A percentile compares a stretch with the other conserved stretches of the same genome.
Evolutionary conservation across 441 rosid genomes (phyloP).

Genomic region (Corymbia citriodora): DNA sequence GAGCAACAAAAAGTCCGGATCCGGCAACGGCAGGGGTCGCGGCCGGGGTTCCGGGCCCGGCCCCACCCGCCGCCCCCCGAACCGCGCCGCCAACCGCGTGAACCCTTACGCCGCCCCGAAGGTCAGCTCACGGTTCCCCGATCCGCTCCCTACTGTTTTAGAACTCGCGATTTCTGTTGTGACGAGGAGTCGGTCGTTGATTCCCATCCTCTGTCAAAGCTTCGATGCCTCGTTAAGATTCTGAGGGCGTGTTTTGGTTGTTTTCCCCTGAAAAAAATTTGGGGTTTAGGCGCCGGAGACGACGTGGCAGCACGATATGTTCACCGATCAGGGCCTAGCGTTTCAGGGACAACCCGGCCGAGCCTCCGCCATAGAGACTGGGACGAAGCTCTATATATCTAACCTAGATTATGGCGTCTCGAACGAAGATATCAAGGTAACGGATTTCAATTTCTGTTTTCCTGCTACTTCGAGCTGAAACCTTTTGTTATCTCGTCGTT

Average conservation of each 20-base stretch:
- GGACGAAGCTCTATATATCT: constrained; percentile 7
- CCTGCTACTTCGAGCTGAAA: not conserved
- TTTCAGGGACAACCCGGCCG: not conserved
- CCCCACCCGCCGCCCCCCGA: constrained; percentile 2
- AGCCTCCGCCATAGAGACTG: constrained; percentile 1
- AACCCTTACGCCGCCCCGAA: constrained; percentile 2
- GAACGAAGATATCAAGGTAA: constrained; percentile 10
- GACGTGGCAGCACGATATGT: not conserved
- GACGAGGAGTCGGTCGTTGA: not conserved
- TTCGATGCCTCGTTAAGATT: not conserved
- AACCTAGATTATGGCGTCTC: constrained; percentile 12
- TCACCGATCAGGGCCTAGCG: not conserved
- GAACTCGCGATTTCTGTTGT: not conserved
- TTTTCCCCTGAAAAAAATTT: not conserved
- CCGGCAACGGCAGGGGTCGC: not conserved
- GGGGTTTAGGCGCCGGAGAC: constrained; percentile 4
- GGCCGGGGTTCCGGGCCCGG: constrained; percentile 2
- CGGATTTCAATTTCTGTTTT: not conserved
- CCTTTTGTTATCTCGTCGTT: not conserved
- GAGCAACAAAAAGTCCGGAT: constrained; percentile 4
- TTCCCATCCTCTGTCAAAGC: not conserved
- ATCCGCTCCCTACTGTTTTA: not conserved
- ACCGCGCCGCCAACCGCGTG: not conserved
- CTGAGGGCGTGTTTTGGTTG: not conserved
- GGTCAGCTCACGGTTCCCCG: not conserved